These are phyloP conservation scores for Heterobasidion irregulare DNA, from an alignment of 1,284 basidiomycete genomes.

Conservation along the genomic window DNA sequence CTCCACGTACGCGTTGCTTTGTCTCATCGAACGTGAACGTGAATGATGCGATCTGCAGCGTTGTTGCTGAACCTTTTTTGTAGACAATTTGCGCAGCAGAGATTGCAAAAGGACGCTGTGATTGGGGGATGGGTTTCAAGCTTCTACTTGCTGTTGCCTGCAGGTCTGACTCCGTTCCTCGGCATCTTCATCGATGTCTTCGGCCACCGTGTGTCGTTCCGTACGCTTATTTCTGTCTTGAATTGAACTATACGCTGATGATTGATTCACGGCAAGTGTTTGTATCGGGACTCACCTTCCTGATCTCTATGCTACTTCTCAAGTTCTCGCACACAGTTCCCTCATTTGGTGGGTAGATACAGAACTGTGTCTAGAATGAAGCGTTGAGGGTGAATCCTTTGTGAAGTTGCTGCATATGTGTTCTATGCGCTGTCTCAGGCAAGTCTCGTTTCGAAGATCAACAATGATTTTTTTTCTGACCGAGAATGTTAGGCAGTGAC, in stretches of 20 bases:
- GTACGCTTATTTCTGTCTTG: neutral
- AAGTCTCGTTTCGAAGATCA: too few relatives aligned
- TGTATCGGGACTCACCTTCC: neutral
- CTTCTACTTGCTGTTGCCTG: neutral
- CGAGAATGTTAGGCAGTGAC: neutral
- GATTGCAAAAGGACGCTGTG: neutral
- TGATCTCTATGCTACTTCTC: neutral
- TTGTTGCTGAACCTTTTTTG: neutral
- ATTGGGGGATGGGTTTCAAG: neutral
- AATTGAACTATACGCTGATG: neutral
- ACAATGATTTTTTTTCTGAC: too few relatives aligned
- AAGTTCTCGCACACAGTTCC: neutral
- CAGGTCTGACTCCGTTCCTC: neutral
- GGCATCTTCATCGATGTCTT: neutral
- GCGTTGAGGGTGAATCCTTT: neutral
- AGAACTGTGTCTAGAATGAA: neutral
- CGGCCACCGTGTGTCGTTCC: neutral
- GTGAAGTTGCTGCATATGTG: neutral
- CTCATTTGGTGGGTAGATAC: neutral
- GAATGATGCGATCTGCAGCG: too few relatives aligned
- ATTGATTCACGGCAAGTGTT: neutral
- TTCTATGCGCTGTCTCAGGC: neutral
- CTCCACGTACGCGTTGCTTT: neutral
- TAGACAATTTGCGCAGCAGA: neutral
- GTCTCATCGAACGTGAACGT: neutral